Conservation (phyloP, 2,329 filamentous ascomycete genomes). For the Sclerotinia subarctica region DNA sequence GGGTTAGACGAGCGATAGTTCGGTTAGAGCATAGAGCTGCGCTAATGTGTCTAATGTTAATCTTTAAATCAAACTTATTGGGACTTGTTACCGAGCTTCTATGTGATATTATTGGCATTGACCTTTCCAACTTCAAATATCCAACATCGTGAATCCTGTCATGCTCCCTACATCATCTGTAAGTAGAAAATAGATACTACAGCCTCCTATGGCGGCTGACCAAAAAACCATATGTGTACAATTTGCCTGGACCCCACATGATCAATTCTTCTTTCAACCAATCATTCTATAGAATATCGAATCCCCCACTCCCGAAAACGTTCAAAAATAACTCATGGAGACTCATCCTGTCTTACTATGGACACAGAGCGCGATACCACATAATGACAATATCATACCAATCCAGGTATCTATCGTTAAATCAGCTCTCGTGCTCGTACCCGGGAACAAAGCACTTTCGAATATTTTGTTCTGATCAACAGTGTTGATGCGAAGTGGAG, state of each 20-base stretch:
- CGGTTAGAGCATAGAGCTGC: slow-evolving; percentile 16
- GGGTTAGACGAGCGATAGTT: slow-evolving; percentile 1
- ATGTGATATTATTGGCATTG: background rate
- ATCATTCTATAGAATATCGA: background rate
- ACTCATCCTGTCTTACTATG: slow-evolving; percentile 52
- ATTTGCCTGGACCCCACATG: background rate
- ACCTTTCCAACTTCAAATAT: background rate
- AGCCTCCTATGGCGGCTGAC: background rate
- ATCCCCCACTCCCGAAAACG: background rate
- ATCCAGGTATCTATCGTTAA: slow-evolving; percentile 67
- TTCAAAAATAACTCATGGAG: slow-evolving; percentile 5
- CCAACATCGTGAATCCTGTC: background rate
- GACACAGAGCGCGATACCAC: slow-evolving; percentile 81
- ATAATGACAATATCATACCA: slow-evolving; percentile 75
- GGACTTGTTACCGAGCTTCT: background rate
- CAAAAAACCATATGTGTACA: background rate
- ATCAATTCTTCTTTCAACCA: background rate
- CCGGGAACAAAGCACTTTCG: background rate
- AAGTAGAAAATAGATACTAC: background rate
- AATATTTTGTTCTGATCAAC: background rate
- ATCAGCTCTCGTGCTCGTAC: background rate
- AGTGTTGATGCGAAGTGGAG: background rate
- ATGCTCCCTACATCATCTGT: background rate
- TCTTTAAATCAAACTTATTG: background rate
- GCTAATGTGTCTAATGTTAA: slow-evolving; percentile 9